Conservation (phyloP, 306 rosid species). For the Glycyrrhiza uralensis region DNA sequence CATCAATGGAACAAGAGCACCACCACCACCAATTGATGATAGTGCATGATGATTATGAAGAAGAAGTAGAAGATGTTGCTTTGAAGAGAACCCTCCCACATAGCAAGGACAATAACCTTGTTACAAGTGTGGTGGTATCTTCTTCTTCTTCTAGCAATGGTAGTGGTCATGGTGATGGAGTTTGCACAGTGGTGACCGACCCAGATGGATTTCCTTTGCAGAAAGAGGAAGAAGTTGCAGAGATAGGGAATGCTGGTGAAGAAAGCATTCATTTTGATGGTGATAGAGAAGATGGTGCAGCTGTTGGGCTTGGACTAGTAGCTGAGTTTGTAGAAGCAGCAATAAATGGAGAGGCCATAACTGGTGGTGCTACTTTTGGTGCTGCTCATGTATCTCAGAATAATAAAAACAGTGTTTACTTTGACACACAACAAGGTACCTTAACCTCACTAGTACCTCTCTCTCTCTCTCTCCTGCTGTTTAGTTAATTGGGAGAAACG, state of each 20-base stretch:
- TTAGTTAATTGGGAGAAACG: not conserved
- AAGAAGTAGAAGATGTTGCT: constrained; percentile 22
- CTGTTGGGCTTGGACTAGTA: constrained; percentile 18
- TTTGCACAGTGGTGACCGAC: not conserved
- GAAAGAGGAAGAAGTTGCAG: constrained; percentile 21
- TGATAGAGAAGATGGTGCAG: constrained; percentile 3
- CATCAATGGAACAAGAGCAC: constrained; percentile 35
- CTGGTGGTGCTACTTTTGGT: not conserved
- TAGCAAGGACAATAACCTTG: not conserved
- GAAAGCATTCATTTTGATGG: not conserved
- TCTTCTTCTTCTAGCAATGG: constrained; percentile 8
- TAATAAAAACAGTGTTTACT: constrained; percentile 28
- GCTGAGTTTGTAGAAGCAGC: constrained; percentile 16
- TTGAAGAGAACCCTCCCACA: constrained; percentile 22
- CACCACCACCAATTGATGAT: not conserved
- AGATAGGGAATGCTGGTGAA: not conserved
- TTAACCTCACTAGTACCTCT: not conserved
- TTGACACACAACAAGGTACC: constrained; percentile 40
- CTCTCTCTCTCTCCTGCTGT: not conserved
- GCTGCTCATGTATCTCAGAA: constrained; percentile 12
- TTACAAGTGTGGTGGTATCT: not conserved
- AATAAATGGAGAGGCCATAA: constrained; percentile 25
- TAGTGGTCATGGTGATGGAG: not conserved
- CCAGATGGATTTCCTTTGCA: constrained; percentile 6
- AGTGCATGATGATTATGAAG: constrained; percentile 6